Conservation (phyloP, 2,329 filamentous ascomycete species). For the Arthrobotrys entomopaga region DNA sequence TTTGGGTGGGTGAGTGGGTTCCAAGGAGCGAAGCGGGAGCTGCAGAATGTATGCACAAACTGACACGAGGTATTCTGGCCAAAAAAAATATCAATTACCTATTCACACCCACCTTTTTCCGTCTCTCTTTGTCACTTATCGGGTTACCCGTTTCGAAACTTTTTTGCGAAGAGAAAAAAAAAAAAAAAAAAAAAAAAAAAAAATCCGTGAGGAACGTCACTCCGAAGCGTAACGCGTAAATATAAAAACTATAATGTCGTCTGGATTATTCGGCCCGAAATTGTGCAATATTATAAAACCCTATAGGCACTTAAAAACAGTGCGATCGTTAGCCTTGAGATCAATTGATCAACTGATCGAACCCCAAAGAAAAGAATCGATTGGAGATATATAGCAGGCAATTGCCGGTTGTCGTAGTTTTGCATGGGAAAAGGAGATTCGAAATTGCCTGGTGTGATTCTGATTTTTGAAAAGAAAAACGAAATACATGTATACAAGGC, state of each 20-base stretch:
- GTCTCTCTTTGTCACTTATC: constrained; percentile 30
- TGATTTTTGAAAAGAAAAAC: constrained; percentile 17
- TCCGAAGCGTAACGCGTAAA: constrained; percentile 49
- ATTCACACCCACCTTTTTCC: constrained; percentile 6
- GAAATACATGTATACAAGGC: too few species aligned
- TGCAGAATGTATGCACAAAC: constrained; percentile 39
- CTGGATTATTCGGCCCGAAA: constrained; percentile 21
- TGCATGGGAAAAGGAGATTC: constrained; percentile 13
- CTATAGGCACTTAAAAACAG: constrained; percentile 6
- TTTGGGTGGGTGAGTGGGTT: constrained; percentile 29
- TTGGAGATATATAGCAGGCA: background rate
- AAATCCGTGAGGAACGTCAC: constrained; percentile 1
- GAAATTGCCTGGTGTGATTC: constrained; percentile 45
- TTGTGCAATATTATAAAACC: background rate
- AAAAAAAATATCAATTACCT: constrained; percentile 21
- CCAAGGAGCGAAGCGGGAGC: constrained; percentile 42
- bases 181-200: constrained; percentile 1
- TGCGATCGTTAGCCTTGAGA: constrained; percentile 2
- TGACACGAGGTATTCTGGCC: constrained; percentile 49
- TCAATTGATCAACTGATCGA: constrained; percentile 3
- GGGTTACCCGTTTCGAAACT: constrained; percentile 25
- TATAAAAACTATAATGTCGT: constrained; percentile 21
- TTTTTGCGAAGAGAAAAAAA: constrained; percentile 5
- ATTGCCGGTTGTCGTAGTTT: background rate
- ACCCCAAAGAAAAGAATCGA: background rate